These are phyloP conservation scores for Acephala macrosclerotiorum DNA, from an alignment of 2,329 filamentous ascomycete species.

Conservation along the genomic window DNA sequence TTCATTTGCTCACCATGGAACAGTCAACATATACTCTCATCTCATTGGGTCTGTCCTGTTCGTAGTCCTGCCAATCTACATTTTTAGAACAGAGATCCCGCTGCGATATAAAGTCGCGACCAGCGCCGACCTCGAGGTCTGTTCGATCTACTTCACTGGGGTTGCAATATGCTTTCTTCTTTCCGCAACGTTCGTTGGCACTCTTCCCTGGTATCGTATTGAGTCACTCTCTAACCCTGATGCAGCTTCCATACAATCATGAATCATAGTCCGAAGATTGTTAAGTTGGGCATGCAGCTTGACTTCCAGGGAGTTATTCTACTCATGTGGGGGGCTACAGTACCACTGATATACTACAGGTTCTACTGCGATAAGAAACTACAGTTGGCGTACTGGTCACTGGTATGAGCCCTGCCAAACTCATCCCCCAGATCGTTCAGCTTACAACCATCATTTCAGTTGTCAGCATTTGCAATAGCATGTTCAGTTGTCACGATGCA, in stretches of 20 bases:
- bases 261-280: constrained; percentile 59
- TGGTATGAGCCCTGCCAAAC: constrained; percentile 35
- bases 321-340: constrained; percentile 66
- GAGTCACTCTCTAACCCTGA: constrained; percentile 21
- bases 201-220: not conserved
- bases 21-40: constrained; percentile 57
- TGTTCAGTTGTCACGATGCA: constrained; percentile 50
- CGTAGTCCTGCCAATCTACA: constrained; percentile 45
- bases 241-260: constrained; percentile 62
- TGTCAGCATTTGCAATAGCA: constrained; percentile 44
- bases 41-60: constrained; percentile 52
- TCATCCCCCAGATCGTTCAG: not conserved
- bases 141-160: not conserved
- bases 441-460: constrained; percentile 17
- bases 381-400: constrained; percentile 47
- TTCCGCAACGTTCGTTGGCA: constrained; percentile 49
- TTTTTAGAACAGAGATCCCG: constrained; percentile 48
- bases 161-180: constrained; percentile 46
- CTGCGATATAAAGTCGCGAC: constrained; percentile 47
- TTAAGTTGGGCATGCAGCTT: constrained; percentile 61
- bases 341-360: constrained; percentile 64
- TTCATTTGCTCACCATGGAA: not conserved
- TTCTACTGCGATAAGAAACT: constrained; percentile 51
- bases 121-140: constrained; percentile 39
- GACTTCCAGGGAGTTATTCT: constrained; percentile 69